Base-by-base conservation (phyloP, 2,329 filamentous ascomycete genomes). In the Fusarium transvaalense region DNA sequence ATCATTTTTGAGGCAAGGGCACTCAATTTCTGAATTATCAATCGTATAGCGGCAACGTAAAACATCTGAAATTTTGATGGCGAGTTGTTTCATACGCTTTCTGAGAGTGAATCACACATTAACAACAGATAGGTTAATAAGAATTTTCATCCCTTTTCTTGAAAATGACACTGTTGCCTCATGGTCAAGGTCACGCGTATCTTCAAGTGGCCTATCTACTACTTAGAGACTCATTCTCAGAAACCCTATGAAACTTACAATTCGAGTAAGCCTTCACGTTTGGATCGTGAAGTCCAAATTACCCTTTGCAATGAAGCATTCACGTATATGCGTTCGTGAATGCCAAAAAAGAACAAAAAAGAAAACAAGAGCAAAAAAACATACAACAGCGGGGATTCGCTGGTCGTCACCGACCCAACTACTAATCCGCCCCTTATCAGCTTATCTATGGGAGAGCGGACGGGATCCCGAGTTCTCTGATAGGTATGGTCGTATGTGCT, bases 371-470 rank as follows among this genome's bases (percentile, higher is more conserved):
- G 32, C 6, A 3, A 12, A 48, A 48, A 35, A 48, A 48, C 46
- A 48, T 48, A 48, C 46, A 48, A 48, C 46, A 48, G 46, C 46
- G 31, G 46, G 46, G 45, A 48, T 48, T 48, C 45, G 45, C 45
- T 48, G 45, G 45, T 48, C 45, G 45, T 48, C 45, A 48, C 45
- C 31, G 45, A 48, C 45, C 31, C 45, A 48, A 48, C 45, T 48
- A 48, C 45, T 48, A 47, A 47, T 47, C 45, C 45, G 31, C 45
- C 45, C 45, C 45, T 47, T 47, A 47, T n/a, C 31, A 47, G 45
- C 45, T 48, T 48, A 34, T 34, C 45, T 48, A 48, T 48, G 45
- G 45, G 45, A 48, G 45, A 48, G 45, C 45, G 31, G 45, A 48
- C 46, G 31, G 46, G 46, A 48, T 48, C 46, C 46, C 46, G 46